Percentiles rank a stretch among this genome's conserved stretches.
Conservation (phyloP, 805 yeast species). For the Wickerhamiella cacticola region DNA sequence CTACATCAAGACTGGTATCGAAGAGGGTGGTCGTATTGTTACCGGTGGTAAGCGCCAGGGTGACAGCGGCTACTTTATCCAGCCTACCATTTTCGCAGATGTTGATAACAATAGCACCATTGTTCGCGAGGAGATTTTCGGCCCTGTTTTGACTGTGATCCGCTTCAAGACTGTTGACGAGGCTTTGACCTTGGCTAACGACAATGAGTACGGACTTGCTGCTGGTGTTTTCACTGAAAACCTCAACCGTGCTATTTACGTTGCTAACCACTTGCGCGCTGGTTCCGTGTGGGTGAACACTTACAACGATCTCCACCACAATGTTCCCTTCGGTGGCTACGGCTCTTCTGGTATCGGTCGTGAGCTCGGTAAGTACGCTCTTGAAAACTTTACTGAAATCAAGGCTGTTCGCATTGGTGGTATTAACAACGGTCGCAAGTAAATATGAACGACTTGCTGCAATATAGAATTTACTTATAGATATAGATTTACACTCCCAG, state of each 20-base stretch:
- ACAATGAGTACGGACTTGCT: constrained; percentile 57
- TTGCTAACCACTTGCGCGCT: constrained; percentile 61
- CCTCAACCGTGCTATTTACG: constrained; percentile 62
- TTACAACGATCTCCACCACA: constrained; percentile 50
- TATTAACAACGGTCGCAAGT: constrained; percentile 19
- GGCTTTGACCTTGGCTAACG: constrained; percentile 65
- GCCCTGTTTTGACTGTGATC: constrained; percentile 79
- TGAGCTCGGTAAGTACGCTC: constrained; percentile 66
- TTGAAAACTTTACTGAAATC: constrained; percentile 56
- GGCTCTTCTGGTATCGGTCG: constrained; percentile 71
- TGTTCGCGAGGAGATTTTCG: constrained; percentile 84
- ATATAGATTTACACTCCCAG: neutral
- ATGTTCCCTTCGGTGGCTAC: constrained; percentile 73
- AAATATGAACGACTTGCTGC: no score
- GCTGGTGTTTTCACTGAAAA: constrained; percentile 80
- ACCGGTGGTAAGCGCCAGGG: constrained; percentile 76
- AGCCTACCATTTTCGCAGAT: constrained; percentile 78
- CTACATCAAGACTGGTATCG: constrained; percentile 64
- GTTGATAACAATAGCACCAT: constrained; percentile 62
- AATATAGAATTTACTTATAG: no score
- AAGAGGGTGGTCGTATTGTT: constrained; percentile 73
- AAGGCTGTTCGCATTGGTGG: constrained; percentile 68
- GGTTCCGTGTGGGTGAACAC: constrained; percentile 83
- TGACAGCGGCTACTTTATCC: constrained; percentile 37
- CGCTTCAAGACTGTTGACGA: constrained; percentile 78